Evolutionary conservation across 257 asterid genomes (phyloP).

Genomic region (Gynochthodes officinalis): DNA sequence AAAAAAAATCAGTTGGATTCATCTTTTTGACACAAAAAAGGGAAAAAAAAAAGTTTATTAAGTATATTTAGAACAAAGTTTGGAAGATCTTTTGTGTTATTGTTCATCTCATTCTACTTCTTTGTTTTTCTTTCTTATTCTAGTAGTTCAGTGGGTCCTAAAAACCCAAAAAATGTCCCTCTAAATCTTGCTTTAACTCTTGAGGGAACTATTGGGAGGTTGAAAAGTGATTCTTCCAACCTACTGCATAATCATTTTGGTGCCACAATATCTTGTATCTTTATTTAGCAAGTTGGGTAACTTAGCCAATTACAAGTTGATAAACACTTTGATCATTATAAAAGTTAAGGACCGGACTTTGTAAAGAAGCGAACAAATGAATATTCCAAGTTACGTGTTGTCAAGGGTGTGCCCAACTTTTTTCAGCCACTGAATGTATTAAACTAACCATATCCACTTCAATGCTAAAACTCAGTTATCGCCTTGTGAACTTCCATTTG

Average conservation of each 20-base stretch:
- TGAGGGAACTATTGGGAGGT: background rate
- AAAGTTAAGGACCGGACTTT: background rate
- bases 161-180: background rate
- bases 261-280: background rate
- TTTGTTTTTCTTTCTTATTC: too few relatives aligned
- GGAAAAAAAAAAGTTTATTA: too few relatives aligned
- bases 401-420: background rate
- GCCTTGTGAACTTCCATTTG: background rate
- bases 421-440: background rate
- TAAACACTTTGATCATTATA: background rate
- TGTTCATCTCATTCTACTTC: too few relatives aligned
- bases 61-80: too few relatives aligned
- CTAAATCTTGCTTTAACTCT: too few relatives aligned
- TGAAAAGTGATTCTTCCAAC: background rate
- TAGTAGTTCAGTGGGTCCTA: background rate
- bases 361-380: slow-evolving; percentile 4
- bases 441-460: background rate
- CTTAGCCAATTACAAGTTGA: background rate
- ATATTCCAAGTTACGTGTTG: slow-evolving; percentile 3
- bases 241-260: background rate
- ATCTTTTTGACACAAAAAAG: too few relatives aligned
- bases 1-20: too few relatives aligned
- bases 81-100: too few relatives aligned
- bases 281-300: background rate
- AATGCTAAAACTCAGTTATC: background rate